Conservation (phyloP, 805 yeast species). For the Kazachstania africana region DNA sequence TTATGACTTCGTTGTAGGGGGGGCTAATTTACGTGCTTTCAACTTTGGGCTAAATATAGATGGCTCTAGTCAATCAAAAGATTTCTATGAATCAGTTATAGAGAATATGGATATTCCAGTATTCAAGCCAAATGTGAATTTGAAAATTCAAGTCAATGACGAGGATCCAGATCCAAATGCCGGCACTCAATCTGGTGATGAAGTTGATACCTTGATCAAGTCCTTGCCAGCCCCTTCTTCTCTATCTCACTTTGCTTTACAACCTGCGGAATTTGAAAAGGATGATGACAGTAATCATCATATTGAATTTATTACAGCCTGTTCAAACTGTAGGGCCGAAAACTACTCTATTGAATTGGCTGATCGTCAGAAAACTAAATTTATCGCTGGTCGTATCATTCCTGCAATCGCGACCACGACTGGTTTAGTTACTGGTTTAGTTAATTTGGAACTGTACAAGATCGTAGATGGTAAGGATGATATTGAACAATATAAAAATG, state of each 20-base stretch:
- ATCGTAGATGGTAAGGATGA: slow-evolving; percentile 65
- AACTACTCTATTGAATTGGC: slow-evolving; percentile 84
- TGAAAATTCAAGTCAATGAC: slow-evolving; percentile 75
- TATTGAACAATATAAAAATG: slow-evolving; percentile 83
- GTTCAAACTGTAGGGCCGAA: slow-evolving; percentile 90
- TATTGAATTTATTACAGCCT: slow-evolving; percentile 90
- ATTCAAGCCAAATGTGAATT: slow-evolving; percentile 63
- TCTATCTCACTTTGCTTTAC: slow-evolving; percentile 76
- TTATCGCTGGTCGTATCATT: slow-evolving; percentile 95
- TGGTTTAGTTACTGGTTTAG: slow-evolving; percentile 92
- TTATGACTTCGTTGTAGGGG: slow-evolving; percentile 73
- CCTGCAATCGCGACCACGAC: slow-evolving; percentile 99
- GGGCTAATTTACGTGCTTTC: slow-evolving; percentile 82
- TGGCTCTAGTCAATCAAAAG: slow-evolving; percentile 36
- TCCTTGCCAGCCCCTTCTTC: slow-evolving; percentile 81
- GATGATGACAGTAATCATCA: slow-evolving; percentile 97
- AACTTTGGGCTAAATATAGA: slow-evolving; percentile 79
- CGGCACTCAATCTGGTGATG: slow-evolving; percentile 39
- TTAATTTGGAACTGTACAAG: slow-evolving; percentile 83
- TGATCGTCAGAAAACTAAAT: slow-evolving; percentile 82
- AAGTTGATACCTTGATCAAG: slow-evolving; percentile 56
- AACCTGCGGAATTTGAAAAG: slow-evolving; percentile 91
- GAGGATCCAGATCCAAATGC: slow-evolving; percentile 83
- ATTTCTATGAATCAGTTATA: slow-evolving; percentile 43
- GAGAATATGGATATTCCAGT: slow-evolving; percentile 40